Conservation (phyloP, 768 basidiomycete species). For the Lactarius tabidus region DNA sequence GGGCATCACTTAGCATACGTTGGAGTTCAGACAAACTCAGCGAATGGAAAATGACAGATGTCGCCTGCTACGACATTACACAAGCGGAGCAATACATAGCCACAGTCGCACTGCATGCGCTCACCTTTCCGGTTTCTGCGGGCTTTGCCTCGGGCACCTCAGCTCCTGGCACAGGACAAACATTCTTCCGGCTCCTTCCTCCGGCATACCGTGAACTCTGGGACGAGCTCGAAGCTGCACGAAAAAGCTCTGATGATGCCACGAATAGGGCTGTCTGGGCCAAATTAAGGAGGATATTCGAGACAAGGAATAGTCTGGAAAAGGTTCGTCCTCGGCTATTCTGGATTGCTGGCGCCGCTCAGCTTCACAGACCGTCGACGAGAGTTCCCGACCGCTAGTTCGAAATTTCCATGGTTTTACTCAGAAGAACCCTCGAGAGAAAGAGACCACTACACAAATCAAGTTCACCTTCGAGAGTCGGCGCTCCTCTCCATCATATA, state of each 20-base stretch:
- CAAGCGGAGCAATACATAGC: constrained; percentile 93
- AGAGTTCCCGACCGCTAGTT: neutral
- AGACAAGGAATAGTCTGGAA: constrained; percentile 47
- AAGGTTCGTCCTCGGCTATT: constrained; percentile 38
- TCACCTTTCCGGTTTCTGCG: constrained; percentile 59
- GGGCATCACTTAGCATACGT: constrained; percentile 65
- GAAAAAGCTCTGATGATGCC: constrained; percentile 57
- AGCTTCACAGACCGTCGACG: constrained; percentile 17
- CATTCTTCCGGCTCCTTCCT: constrained; percentile 79
- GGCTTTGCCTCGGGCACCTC: constrained; percentile 59
- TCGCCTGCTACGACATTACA: constrained; percentile 69
- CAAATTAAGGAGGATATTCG: constrained; percentile 59
- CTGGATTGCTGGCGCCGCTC: neutral
- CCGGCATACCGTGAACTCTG: constrained; percentile 83
- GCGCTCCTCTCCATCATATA: constrained; percentile 61
- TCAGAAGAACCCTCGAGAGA: constrained; percentile 10
- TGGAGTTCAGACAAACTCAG: constrained; percentile 62
- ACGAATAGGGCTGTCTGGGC: constrained; percentile 71
- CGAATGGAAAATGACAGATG: constrained; percentile 78
- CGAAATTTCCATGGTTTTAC: neutral
- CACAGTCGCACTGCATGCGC: constrained; percentile 74
- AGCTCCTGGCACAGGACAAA: constrained; percentile 44
- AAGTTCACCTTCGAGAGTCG: constrained; percentile 57
- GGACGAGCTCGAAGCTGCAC: constrained; percentile 74
- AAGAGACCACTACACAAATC: constrained; percentile 45